Evolutionary conservation across 768 basidiomycete genomes (phyloP), one percentile per base, ranked within the genome.

Genomic region (Tricholomella constricta): DNA sequence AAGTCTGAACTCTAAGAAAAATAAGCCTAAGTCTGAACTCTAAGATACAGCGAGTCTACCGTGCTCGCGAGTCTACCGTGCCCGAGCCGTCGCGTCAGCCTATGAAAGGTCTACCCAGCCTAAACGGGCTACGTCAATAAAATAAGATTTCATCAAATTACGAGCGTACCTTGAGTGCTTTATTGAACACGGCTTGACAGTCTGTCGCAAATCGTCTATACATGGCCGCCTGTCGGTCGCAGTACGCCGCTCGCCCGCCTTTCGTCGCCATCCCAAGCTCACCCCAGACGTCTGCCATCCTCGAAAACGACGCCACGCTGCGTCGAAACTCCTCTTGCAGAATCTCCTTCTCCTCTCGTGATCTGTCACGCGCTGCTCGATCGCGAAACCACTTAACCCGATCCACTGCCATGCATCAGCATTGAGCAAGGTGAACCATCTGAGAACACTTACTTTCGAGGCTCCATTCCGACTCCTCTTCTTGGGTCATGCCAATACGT

Each of bases 341-440:
- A 41, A 68, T 63, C 36, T 69, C 67, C 32, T 59, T 62, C 49
- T 67, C 65, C 55, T 70, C 69, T 40, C 42, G 42, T 22, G 56
- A 54, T 12, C 65, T 58, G 29, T 69, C 57, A 17, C 59, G 55
- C 4, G 55, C 50, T 5, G 67, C 65, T 9, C 57, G 59, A 20
- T 66, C 64, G 23, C 61, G 56, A 45, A 67, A 70, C 61, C 63
- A 70, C 34, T 66, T 64, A 2, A 64, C 69, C 17, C 58, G 54
- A 37, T 53, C 58, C 56, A 63, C 63, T 66, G 45, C 9, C 23
- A 31, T 34, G 11, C 17, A 42, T 42, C 6, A 42, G 10, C 41
- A 12, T 22, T 4, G 19, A 9, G 41, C 8, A 12, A 8, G 41
- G 41, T 4, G 6, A 32, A 27, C 32, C 6, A 32, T n/a, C n/a